phyloP scores from a whole-genome alignment of 176 grass and related monocot genomes.

The Triticum turgidum region DNA sequence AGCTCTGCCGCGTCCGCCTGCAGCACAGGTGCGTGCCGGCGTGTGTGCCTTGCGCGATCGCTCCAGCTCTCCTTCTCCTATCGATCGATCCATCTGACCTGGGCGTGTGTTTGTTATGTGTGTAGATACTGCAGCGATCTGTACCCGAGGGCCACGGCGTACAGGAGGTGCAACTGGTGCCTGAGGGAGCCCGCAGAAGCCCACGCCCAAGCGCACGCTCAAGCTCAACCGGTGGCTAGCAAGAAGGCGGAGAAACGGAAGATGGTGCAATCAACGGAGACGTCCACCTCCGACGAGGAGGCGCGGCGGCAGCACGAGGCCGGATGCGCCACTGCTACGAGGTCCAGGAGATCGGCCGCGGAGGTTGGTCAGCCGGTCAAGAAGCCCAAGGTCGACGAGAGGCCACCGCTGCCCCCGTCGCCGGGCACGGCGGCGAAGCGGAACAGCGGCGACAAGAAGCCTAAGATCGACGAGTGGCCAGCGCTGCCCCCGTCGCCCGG shows the following conservation, averaged over 20 bases:
- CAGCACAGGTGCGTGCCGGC: constrained; percentile 59
- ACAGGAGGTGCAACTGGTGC: constrained; percentile 90
- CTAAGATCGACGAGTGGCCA: neutral
- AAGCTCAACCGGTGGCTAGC: neutral
- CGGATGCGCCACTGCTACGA: neutral
- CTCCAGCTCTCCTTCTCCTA: neutral
- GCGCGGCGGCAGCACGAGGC: neutral
- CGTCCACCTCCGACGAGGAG: constrained; percentile 26
- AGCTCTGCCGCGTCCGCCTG: constrained; percentile 58
- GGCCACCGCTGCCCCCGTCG: neutral
- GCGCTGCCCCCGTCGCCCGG: neutral
- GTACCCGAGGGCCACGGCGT: constrained; percentile 61
- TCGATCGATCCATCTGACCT: too few relatives aligned
- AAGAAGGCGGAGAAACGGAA: constrained; percentile 5
- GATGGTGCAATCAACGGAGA: neutral
- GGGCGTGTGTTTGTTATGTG: neutral
- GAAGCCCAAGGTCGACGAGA: constrained; percentile 35
- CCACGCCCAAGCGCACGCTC: neutral
- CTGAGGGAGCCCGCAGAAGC: constrained; percentile 29
- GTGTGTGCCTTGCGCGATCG: too few relatives aligned
- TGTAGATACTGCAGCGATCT: constrained; percentile 85
- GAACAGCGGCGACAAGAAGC: neutral
- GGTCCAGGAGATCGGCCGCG: constrained; percentile 2
- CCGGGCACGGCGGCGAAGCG: neutral
- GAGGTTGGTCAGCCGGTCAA: constrained; percentile 53